Evolutionary conservation across 345 rosid genomes (phyloP), one percentile per base, ranked within the genome.

Genomic region (Eucalyptus guilfoylei): DNA sequence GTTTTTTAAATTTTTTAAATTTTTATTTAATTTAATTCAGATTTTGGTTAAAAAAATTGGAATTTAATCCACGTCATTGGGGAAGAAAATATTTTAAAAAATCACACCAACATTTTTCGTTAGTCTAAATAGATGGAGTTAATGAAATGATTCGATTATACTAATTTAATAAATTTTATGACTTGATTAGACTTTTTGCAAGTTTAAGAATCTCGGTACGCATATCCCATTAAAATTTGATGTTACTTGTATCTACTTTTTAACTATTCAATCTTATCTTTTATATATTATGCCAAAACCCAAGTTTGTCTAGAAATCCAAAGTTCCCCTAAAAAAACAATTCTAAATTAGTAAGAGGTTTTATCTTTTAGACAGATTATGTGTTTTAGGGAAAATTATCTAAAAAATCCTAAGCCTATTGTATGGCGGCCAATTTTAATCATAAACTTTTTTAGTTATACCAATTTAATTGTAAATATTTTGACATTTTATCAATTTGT

Each of bases 1-100:
- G 1, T 47, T 47, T 10, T 15, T 49, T 5, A 14, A 17, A 0
- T 0, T 50, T 49, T 50, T 52, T 17, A 0, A 50, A 17, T n/a
- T n/a, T n/a, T n/a, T 6, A 49, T 16, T 49, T 49, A 15, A 7
- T 52, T 52, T 52, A 8, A 52, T 19, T 52, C 4, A 52, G 10
- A 52, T 52, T 52, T 52, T 52, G 55, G 55, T 52, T 52, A 0
- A 52, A 52, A 50, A 19, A 52, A 8, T 15, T 1, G 55, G 24
- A 52, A 52, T 52, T 52, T 52, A 7, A 52, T 52, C 10, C 24
- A 19, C 9, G 2, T 52, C 24, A 19, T 17, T 17, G 9, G 24
- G 55, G 24, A 52, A 17, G 55, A 52, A 52, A 52, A 19, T 52
- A 52, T 52, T 52, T 52, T 52, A 7, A 52, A 52, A 52, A 19